Conservation (phyloP, 768 basidiomycete species). For the Pulveroboletus sp. region DNA sequence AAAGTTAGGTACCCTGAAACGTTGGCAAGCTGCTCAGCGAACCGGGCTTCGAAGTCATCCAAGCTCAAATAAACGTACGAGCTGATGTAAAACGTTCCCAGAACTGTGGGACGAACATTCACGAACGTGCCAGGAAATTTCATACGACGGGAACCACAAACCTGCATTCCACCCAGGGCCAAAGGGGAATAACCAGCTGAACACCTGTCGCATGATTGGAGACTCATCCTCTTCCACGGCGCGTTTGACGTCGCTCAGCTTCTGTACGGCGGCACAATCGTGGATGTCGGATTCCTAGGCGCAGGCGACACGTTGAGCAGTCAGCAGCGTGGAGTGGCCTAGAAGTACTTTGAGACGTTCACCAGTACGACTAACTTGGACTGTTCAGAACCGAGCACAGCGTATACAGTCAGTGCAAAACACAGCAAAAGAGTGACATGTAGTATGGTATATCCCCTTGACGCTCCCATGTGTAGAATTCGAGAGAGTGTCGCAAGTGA, state of each 20-base stretch:
- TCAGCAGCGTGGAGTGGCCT: constrained; percentile 2
- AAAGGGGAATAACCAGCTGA: constrained; percentile 82
- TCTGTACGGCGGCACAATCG: constrained; percentile 37
- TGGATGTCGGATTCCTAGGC: constrained; percentile 42
- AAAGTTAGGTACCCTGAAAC: constrained; percentile 80
- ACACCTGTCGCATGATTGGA: constrained; percentile 74
- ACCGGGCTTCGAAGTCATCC: constrained; percentile 14
- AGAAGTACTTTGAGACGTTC: constrained; percentile 12
- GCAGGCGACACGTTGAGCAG: constrained; percentile 6
- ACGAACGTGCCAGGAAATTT: constrained; percentile 16
- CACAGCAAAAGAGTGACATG: constrained; percentile 43
- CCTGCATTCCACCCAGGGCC: constrained; percentile 85
- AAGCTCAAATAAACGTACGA: constrained; percentile 55
- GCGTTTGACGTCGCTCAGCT: constrained; percentile 55
- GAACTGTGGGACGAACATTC: constrained; percentile 38
- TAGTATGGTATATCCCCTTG: constrained; percentile 21
- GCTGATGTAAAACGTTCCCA: constrained; percentile 95
- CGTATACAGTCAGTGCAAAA: constrained; percentile 19
- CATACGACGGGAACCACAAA: constrained; percentile 20
- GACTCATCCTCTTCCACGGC: constrained; percentile 61
- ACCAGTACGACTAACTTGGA: constrained; percentile 29
- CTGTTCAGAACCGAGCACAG: constrained; percentile 17
- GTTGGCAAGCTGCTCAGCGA: constrained; percentile 17
- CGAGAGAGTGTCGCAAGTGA: constrained; percentile 1
- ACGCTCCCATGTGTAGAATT: constrained; percentile 17